These are phyloP conservation scores for Tylopilus balloui DNA, from an alignment of 768 basidiomycete genomes.

Conservation along the genomic window DNA sequence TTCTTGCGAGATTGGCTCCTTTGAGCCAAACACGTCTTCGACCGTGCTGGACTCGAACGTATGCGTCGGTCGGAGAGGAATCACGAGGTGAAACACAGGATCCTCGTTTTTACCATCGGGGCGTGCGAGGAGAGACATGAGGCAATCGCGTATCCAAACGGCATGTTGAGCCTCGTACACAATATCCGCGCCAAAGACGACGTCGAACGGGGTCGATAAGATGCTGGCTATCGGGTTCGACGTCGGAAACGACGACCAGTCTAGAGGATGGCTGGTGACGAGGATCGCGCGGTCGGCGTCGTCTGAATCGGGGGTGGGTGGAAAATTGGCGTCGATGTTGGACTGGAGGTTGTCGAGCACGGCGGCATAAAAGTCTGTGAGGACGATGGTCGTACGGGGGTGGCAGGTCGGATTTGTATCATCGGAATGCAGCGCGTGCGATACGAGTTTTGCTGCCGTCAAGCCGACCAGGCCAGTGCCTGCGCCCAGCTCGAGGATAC, in stretches of 20 bases:
- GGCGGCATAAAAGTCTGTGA: constrained; percentile 47
- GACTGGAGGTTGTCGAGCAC: constrained; percentile 44
- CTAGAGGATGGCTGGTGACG: constrained; percentile 17
- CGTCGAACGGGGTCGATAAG: constrained; percentile 39
- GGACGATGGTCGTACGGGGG: constrained; percentile 30
- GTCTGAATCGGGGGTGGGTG: not conserved
- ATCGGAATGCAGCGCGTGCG: constrained; percentile 6
- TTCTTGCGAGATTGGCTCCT: not conserved
- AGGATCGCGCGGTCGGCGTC: constrained; percentile 1
- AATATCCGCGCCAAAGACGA: constrained; percentile 52
- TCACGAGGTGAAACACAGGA: constrained; percentile 45
- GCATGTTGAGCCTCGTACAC: constrained; percentile 50
- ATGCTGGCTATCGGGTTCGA: constrained; percentile 13
- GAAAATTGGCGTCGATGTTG: constrained; percentile 35
- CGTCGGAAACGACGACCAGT: constrained; percentile 3
- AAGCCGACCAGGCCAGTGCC: constrained; percentile 54
- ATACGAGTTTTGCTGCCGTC: constrained; percentile 32
- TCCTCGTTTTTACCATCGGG: constrained; percentile 8
- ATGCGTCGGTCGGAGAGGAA: constrained; percentile 54
- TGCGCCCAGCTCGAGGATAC: constrained; percentile 52
- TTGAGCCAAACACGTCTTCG: constrained; percentile 47
- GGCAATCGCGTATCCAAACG: constrained; percentile 42
- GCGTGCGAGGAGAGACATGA: constrained; percentile 35
- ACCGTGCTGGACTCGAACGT: constrained; percentile 52
- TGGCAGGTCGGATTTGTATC: not conserved